Base-by-base conservation (phyloP, 176 grass and related monocot species). In the Cenchrus americanus region DNA sequence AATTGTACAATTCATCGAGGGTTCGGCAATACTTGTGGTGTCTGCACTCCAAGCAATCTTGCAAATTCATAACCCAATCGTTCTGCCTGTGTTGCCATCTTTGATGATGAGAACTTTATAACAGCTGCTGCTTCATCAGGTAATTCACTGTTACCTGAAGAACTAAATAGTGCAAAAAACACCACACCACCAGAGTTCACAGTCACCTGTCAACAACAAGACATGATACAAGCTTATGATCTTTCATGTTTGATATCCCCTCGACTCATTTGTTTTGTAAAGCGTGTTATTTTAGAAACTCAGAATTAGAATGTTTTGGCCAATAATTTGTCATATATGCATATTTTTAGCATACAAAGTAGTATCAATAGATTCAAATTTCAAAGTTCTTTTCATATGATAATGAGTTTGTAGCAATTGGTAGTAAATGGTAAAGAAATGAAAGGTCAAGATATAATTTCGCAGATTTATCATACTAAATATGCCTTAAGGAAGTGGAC, bases 181-280 rank as follows among this genome's bases (percentile, higher is more conserved):
- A 98, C 96, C 53, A 98, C 87, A 30, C 96, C 93, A 57, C 96
- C 96, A 83, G 96, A 98, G 89, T 98, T 98, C 59, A 98, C 96
- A 42, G 93, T 98, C 49, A 98, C 67, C 96, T 91, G 73, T 67
- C 75, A 66, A 78, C 7, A 83, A 71, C 34, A 79, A 22, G 22
- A 75, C 46, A 50, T 69, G 48, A 10, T 24, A 64, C 54, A 27
- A 76, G 27, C 77, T 47, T 64, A 80, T 46, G 32, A 68, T 81
- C 27, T 64, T 84, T 22, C 15, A 70, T 47, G 71, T 62, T 50
- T 47, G 55, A 64, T 67, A 50, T 7, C 24, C 24, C 42, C 43
- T 71, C 69, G 2, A n/a, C n/a, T 14, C 13, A 30, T 13, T 23
- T 30, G 51, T 30, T 73, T 30, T 48, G n/a, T 48, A 4, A 73